Conservation (phyloP, 1,139 yeast species). For the Suhomyces bribrorum region DNA sequence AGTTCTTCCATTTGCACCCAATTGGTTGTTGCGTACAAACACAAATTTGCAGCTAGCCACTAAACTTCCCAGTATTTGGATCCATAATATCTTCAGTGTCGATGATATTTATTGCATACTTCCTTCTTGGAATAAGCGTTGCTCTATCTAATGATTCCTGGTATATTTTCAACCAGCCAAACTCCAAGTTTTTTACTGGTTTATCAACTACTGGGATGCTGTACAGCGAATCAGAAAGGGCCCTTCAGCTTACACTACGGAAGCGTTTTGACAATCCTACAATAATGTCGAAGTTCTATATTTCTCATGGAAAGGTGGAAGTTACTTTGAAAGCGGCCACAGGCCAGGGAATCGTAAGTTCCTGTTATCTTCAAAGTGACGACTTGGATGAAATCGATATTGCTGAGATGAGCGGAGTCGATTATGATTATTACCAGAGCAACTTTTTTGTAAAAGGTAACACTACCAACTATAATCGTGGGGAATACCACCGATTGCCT, state of each 20-base stretch:
- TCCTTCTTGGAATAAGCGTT: not conserved
- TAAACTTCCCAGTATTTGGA: too few relatives aligned
- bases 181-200: conserved; percentile 2
- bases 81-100: too few relatives aligned
- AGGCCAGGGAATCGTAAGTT: conserved; percentile 47
- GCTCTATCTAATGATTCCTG: not conserved
- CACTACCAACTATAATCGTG: conserved; percentile 43
- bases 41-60: too few relatives aligned
- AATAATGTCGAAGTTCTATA: conserved; percentile 35
- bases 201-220: conserved; percentile 1
- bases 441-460: conserved; percentile 51
- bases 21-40: too few relatives aligned
- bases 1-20: too few relatives aligned
- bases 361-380: conserved; percentile 48
- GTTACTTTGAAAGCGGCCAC: conserved; percentile 38
- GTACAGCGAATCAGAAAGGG: conserved; percentile 2
- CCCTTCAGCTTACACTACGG: conserved; percentile 21
- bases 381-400: conserved; percentile 51
- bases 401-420: conserved; percentile 46
- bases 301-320: conserved; percentile 45
- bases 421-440: conserved; percentile 36
- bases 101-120: not conserved
- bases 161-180: conserved; percentile 12
- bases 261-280: conserved; percentile 43
- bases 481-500: conserved; percentile 31